Evolutionary conservation across 2,329 filamentous ascomycete species (phyloP), one percentile per base, ranked within the genome.

Genomic region (Lecanicillium sp.): DNA sequence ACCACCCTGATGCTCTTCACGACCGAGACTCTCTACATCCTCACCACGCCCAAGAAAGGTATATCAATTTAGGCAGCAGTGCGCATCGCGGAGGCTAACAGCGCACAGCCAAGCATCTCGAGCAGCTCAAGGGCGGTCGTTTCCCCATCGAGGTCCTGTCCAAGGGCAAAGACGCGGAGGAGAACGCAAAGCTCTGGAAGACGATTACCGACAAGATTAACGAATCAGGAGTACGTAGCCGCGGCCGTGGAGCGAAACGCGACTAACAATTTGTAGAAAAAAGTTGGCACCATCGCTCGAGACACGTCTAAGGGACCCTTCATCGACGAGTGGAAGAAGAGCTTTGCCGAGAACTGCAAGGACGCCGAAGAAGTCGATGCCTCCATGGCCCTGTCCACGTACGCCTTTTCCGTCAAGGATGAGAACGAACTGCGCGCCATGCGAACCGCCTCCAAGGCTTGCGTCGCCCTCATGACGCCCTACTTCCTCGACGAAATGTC

Each of bases 401-500:
- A 84, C 35, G 90, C 89, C 44, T 86, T 98, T 64, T 85, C 91
- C 14, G 79, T 95, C 65, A 98, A 98, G 68, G 93, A 97, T 62
- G 90, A 96, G 66, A 86, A 84, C 60, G 93, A 98, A 68, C 75
- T 98, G 56, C 87, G 91, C 56, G 85, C 88, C 10, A 96, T 98
- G 78, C 84, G 94, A 62, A 94, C 91, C 57, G 90, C 91, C 4
- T 93, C 93, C 48, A 87, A 93, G 62, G 91, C 93, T 39, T 96
- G 90, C 58, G 91, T 94, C 55, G 90, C 90, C 50, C 74, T 97
- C 51, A 94, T 97, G 84, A 89, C 89, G 43, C 89, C 91, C 51
- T 98, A 93, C 68, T 97, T 97, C 65, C 84, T 98, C 55, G 93
- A 98, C 62, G 90, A 96, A 65, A 97, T 98, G 90, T 95, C 91